Evolutionary conservation across 768 basidiomycete genomes (phyloP).

Genomic region (Rubroboletus satanas): DNA sequence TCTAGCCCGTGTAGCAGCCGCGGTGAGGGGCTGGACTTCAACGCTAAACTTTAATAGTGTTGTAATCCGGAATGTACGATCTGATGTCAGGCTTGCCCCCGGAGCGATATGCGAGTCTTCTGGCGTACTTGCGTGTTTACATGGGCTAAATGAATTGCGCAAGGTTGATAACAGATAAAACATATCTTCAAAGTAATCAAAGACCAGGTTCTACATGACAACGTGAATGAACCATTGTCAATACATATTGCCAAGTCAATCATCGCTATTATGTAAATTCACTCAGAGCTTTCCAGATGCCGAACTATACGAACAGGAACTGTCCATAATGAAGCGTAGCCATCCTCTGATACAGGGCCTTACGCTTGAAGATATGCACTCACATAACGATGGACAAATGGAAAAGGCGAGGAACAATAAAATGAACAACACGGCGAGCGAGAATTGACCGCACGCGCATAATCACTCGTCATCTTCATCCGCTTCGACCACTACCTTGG

Average conservation of each 20-base stretch:
- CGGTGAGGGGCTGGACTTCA: not conserved
- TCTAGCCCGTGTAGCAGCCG: not conserved
- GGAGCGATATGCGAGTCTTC: not conserved
- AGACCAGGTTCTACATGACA: not conserved
- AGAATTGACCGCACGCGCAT: not conserved
- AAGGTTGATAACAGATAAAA: not conserved
- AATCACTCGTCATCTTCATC: constrained; percentile 33
- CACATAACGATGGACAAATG: constrained; percentile 6
- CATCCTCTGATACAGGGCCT: constrained; percentile 2
- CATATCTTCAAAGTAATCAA: not conserved
- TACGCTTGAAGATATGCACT: constrained; percentile 3
- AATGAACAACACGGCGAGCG: constrained; percentile 4
- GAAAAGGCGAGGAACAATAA: not conserved
- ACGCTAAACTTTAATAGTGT: constrained; percentile 19
- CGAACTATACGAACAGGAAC: not conserved
- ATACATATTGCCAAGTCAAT: not conserved
- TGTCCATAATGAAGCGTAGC: constrained; percentile 1
- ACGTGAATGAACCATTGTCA: not conserved
- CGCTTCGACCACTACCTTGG: constrained; percentile 47
- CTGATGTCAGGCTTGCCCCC: not conserved
- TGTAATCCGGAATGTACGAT: not conserved
- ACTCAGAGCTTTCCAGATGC: not conserved
- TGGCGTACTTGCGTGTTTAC: not conserved
- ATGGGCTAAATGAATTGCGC: not conserved
- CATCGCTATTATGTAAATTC: not conserved